Evolutionary conservation across 2,329 filamentous ascomycete species (phyloP).

Genomic region (Leptodontidium sp.): DNA sequence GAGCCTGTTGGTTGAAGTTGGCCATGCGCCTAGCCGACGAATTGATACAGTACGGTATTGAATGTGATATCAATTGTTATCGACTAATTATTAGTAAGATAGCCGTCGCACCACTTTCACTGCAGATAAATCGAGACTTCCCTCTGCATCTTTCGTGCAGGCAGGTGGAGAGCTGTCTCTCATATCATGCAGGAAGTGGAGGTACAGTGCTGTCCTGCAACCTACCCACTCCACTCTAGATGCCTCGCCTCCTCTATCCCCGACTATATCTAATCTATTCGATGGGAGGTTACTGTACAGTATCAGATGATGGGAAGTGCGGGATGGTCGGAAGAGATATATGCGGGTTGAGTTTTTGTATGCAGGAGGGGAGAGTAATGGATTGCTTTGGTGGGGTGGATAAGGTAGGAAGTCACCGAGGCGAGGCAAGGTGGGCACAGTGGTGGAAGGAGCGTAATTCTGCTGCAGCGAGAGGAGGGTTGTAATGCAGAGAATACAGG

Average conservation of each 20-base stretch:
- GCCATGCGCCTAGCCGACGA: neutral
- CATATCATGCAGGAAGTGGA: neutral
- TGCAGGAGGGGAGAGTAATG: conserved; percentile 6
- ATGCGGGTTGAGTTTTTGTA: conserved; percentile 4
- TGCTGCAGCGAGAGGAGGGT: too few relatives aligned
- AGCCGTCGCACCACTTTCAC: too few relatives aligned
- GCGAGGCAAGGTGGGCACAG: too few relatives aligned
- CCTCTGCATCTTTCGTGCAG: too few relatives aligned
- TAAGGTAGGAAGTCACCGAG: too few relatives aligned
- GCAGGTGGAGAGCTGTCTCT: neutral
- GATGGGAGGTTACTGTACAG: neutral
- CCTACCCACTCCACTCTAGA: neutral
- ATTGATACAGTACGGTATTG: neutral
- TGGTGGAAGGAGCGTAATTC: too few relatives aligned
- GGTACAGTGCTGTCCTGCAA: neutral
- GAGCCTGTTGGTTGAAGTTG: neutral
- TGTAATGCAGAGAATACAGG: too few relatives aligned
- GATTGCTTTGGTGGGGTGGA: conserved; percentile 10
- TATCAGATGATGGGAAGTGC: conserved; percentile 16
- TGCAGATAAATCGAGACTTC: too few relatives aligned
- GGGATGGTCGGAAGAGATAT: neutral
- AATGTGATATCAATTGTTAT: too few relatives aligned
- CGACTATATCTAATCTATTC: conserved; percentile 2
- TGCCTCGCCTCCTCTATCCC: neutral
- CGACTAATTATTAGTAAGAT: too few relatives aligned